Conservation (phyloP, 352 stramenopile species). For the Lagenidium sp. region DNA sequence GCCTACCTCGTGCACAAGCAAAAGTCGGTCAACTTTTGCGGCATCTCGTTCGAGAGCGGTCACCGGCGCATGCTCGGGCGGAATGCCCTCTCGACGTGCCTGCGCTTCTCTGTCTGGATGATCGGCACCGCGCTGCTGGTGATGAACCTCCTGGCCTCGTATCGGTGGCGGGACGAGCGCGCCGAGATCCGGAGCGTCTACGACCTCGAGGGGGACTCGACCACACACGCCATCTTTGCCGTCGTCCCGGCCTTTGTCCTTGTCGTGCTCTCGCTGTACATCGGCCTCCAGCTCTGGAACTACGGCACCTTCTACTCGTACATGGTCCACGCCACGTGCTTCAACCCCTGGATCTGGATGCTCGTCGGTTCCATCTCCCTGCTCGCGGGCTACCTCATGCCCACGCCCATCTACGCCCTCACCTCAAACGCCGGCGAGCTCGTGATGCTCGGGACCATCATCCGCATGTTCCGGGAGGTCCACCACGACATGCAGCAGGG, state of each 20-base stretch:
- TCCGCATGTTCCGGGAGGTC: slow-evolving; percentile 81
- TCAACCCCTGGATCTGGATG: slow-evolving; percentile 88
- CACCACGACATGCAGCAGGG: slow-evolving; percentile 79
- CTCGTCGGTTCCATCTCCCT: slow-evolving; percentile 59
- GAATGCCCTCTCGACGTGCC: slow-evolving; percentile 41
- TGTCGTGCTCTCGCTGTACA: slow-evolving; percentile 59
- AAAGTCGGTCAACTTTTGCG: slow-evolving; percentile 87
- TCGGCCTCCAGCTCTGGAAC: slow-evolving; percentile 72
- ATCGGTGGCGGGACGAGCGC: slow-evolving; percentile 34
- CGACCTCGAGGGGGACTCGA: slow-evolving; percentile 53
- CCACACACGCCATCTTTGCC: slow-evolving; percentile 40
- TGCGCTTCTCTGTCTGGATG: slow-evolving; percentile 67
- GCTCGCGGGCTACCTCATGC: slow-evolving; percentile 69
- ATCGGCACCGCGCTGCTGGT: slow-evolving; percentile 42
- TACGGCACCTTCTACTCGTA: slow-evolving; percentile 84
- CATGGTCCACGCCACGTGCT: slow-evolving; percentile 77
- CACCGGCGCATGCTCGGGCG: slow-evolving; percentile 32
- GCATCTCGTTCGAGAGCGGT: slow-evolving; percentile 80
- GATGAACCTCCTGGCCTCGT: slow-evolving; percentile 65
- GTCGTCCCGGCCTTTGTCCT: slow-evolving; percentile 60
- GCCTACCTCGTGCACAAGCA: slow-evolving; percentile 88
- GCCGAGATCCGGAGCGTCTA: slow-evolving; percentile 63
- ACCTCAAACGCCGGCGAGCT: slow-evolving; percentile 73
- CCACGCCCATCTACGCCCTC: slow-evolving; percentile 53
- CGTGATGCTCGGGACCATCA: slow-evolving; percentile 69